phyloP scores from a whole-genome alignment of 306 rosid genomes.

The Vigna unguiculata region DNA sequence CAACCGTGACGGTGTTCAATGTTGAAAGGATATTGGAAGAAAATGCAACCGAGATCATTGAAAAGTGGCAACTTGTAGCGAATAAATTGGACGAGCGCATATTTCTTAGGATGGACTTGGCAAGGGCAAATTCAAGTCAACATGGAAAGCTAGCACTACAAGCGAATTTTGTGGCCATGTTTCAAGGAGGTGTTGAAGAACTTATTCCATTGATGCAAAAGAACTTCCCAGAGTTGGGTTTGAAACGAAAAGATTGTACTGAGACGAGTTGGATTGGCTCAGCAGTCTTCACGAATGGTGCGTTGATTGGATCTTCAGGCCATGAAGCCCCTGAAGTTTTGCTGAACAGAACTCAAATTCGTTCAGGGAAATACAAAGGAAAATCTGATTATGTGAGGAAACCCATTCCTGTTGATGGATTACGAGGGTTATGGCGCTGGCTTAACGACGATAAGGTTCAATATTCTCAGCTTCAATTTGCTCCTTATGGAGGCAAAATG shows the following conservation, averaged over 20 bases:
- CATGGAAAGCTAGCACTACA: background rate
- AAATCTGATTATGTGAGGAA: conserved; percentile 47
- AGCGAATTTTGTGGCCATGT: background rate
- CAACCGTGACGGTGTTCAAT: conserved; percentile 56
- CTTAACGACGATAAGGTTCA: conserved; percentile 2
- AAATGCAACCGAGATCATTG: conserved; percentile 54
- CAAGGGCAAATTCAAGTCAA: background rate
- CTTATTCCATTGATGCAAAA: conserved; percentile 48
- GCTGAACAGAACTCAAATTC: conserved; percentile 17
- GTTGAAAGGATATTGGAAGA: conserved; percentile 53
- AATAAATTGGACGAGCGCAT: background rate
- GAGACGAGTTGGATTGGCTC: background rate
- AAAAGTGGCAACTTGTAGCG: conserved; percentile 61
- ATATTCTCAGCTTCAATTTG: background rate
- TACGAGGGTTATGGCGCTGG: conserved; percentile 43
- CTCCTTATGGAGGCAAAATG: conserved; percentile 1
- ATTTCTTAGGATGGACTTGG: background rate
- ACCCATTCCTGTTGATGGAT: conserved; percentile 27
- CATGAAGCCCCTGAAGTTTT: conserved; percentile 33
- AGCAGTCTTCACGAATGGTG: background rate
- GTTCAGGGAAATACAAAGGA: conserved; percentile 19
- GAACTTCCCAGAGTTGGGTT: conserved; percentile 52
- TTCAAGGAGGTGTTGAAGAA: conserved; percentile 47
- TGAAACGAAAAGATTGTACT: background rate
- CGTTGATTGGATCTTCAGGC: background rate